Evolutionary conservation across 176 grass and related monocot species (phyloP), one percentile per base, ranked within the genome.

Genomic region (Ampelocalamus luodianensis): DNA sequence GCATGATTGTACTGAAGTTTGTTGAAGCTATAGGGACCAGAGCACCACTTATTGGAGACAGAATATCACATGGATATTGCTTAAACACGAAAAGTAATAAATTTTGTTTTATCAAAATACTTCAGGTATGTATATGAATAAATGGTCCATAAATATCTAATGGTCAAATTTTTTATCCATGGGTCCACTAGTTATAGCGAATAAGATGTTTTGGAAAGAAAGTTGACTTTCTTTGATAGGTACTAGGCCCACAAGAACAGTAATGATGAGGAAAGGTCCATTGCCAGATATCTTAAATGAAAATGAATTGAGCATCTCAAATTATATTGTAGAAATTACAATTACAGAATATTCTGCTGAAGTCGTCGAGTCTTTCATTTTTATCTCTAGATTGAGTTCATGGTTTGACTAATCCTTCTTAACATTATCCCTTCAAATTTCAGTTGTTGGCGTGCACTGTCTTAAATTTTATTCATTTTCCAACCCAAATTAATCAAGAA

Each of bases 111-210:
- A 44, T 53, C 17, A 27, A 58, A 34, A 43, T 82, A 43, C 66
- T 11, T 13, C 4, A 32, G 17, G 23, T 58, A 26, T 24, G 17
- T 16, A 78, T 77, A 78, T 85, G 23, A 45, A 68, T 67, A 68
- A 78, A 78, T 8, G 51, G 26, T 60, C 50, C 65, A 70, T 24
- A 69, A 36, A 85, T 70, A 78, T 85, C 53, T 62, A 63, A 51
- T 26, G 65, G 54, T 63, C 29, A 78, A 60, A 27, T 26, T 8
- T 39, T 27, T 22, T 37, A 42, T 62, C 58, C 37, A 34, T 68
- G 36, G 65, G 39, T 70, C 74, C 64, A 79, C 50, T 78, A 83
- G 4, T 29, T 61, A 49, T 38, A 70, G 26, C 2, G 38, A 61
- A 62, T 40, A 79, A 61, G 51, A 61, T 64, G 29, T 86, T 22